A percentile compares a stretch with the other conserved stretches of the same genome.
Conservation (phyloP, 495 filamentous ascomycete species). For the Aspergillus avenaceus region DNA sequence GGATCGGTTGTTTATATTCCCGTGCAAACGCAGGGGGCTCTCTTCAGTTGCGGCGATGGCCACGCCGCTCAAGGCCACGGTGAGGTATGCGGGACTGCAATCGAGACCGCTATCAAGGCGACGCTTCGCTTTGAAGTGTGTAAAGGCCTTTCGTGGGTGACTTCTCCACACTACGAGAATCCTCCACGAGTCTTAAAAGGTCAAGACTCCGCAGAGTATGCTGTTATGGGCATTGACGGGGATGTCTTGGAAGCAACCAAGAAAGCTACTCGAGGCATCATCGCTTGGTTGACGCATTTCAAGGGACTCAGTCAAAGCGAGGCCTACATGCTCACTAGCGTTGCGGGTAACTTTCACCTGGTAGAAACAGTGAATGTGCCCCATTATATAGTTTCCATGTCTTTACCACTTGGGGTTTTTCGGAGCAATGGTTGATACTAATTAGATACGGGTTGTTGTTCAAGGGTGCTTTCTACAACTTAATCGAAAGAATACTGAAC, state of each 20-base stretch:
- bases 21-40: constrained; percentile 43
- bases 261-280: constrained; percentile 38
- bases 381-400: constrained; percentile 44
- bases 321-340: constrained; percentile 47
- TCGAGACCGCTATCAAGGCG: constrained; percentile 49
- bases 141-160: constrained; percentile 41
- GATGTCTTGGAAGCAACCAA: constrained; percentile 42
- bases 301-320: constrained; percentile 42
- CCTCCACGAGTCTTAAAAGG: no score
- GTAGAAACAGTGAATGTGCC: constrained; percentile 49
- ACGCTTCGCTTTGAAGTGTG: constrained; percentile 40
- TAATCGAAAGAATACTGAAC: no score
- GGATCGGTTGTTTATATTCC: constrained; percentile 44
- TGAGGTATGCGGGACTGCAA: constrained; percentile 51
- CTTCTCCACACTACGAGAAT: constrained; percentile 41
- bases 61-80: constrained; percentile 52
- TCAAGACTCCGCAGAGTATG: constrained; percentile 36
- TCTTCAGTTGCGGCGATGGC: constrained; percentile 52
- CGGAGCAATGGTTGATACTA: not conserved
- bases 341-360: constrained; percentile 43
- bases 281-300: constrained; percentile 42
- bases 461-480: no score
- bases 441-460: not conserved
- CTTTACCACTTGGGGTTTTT: constrained; percentile 42
- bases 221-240: constrained; percentile 39